Percentiles rank a stretch among this genome's conserved stretches.
These are phyloP conservation scores for Mycena pura DNA, from an alignment of 768 basidiomycete genomes.

Conservation along the genomic window DNA sequence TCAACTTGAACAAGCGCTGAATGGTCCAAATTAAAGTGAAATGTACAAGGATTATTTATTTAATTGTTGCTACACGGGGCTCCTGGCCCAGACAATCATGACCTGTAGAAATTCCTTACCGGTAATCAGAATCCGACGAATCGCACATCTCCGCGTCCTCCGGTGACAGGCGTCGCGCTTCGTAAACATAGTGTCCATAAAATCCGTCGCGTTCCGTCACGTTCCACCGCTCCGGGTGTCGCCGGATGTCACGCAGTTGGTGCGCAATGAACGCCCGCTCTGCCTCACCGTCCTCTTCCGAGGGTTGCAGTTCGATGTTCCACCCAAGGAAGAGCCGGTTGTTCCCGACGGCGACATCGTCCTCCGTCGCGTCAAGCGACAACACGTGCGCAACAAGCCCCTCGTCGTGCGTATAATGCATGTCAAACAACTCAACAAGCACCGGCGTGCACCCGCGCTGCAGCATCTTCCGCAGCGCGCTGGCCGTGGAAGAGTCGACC, in stretches of 20 bases:
- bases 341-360: slow-evolving; percentile 36
- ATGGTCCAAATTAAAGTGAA: too few species aligned
- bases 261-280: slow-evolving; percentile 49
- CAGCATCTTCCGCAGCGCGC: slow-evolving; percentile 45
- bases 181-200: slow-evolving; percentile 5
- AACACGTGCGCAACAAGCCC: slow-evolving; percentile 57
- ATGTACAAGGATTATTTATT: too few species aligned
- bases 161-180: slow-evolving; percentile 16
- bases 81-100: background rate
- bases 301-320: slow-evolving; percentile 53
- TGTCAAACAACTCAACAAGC: slow-evolving; percentile 63
- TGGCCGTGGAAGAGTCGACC: slow-evolving; percentile 33
- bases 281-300: slow-evolving; percentile 53
- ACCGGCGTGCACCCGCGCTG: slow-evolving; percentile 64
- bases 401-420: slow-evolving; percentile 60
- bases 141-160: slow-evolving; percentile 19
- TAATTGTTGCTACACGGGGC: too few species aligned
- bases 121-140: slow-evolving; percentile 15
- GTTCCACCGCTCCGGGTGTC: slow-evolving; percentile 17
- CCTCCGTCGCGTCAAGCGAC: slow-evolving; percentile 40
- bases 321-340: slow-evolving; percentile 69
- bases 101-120: slow-evolving; percentile 5
- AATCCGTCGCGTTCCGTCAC: slow-evolving; percentile 11
- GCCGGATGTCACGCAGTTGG: slow-evolving; percentile 17
- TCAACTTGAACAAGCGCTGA: too few species aligned